Conservation (phyloP, 768 basidiomycete genomes). For the Leucocoprinus sp. region DNA sequence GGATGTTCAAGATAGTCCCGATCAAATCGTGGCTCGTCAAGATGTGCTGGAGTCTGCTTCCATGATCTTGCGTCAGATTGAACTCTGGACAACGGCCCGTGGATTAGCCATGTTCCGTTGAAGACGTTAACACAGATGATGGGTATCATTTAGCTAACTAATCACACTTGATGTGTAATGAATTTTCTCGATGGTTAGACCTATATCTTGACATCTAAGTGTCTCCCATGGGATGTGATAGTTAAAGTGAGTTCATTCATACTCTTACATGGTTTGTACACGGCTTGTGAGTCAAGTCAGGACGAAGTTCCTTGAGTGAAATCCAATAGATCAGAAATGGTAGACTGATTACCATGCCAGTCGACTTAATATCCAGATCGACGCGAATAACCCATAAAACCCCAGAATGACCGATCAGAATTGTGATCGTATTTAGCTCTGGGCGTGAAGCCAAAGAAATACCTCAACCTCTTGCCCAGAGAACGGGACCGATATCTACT, state of each 20-base stretch:
- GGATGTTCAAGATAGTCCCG: slow-evolving; percentile 38
- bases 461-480: slow-evolving; percentile 39
- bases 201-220: no score
- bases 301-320: no score
- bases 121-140: neutral
- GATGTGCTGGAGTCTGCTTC: slow-evolving; percentile 30
- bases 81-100: slow-evolving; percentile 35
- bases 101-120: slow-evolving; percentile 13
- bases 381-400: slow-evolving; percentile 46
- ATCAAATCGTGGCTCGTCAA: slow-evolving; percentile 32
- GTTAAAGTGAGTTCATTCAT: no score
- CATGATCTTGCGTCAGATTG: slow-evolving; percentile 34
- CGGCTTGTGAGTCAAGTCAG: no score
- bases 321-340: slow-evolving; percentile 28
- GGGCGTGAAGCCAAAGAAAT: slow-evolving; percentile 45
- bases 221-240: no score
- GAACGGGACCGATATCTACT: slow-evolving; percentile 4
- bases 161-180: no score
- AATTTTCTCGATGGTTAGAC: no score
- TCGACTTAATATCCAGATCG: slow-evolving; percentile 46
- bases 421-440: slow-evolving; percentile 32
- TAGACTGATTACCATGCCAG: slow-evolving; percentile 47
- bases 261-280: no score
- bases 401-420: slow-evolving; percentile 40
- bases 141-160: no score